Percentiles rank a stretch among this genome's conserved stretches.
Conservation (phyloP, 352 stramenopile species). For the Thraustochytrium striatum region DNA sequence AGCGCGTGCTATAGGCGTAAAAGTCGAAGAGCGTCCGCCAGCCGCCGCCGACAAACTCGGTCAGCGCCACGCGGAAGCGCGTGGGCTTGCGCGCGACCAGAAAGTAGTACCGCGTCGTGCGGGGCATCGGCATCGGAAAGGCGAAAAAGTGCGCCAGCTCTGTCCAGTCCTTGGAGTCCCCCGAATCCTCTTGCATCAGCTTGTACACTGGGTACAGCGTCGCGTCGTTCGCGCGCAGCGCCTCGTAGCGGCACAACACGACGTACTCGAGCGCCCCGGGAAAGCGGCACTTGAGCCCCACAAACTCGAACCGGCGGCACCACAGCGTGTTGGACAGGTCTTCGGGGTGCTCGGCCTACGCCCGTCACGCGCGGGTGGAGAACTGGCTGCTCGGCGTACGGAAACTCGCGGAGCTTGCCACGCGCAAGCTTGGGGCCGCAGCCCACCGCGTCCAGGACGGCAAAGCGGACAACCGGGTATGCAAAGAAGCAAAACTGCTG, state of each 20-base stretch:
- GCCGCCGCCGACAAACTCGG: not conserved
- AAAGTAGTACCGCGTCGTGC: constrained; percentile 36
- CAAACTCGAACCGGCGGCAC: constrained; percentile 45
- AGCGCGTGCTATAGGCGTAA: constrained; percentile 29
- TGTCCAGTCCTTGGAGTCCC: not conserved
- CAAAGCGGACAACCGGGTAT: constrained; percentile 4
- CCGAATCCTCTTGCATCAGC: constrained; percentile 7
- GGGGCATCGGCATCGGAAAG: constrained; percentile 18
- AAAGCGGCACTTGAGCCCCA: constrained; percentile 24
- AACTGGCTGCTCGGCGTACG: not conserved
- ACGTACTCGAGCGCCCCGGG: constrained; percentile 1
- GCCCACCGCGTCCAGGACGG: constrained; percentile 13
- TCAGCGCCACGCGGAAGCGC: constrained; percentile 7
- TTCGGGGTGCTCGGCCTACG: not conserved
- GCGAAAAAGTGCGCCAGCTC: constrained; percentile 16
- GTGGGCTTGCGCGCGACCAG: constrained; percentile 12
- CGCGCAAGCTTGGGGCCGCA: not conserved
- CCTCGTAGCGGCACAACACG: not conserved
- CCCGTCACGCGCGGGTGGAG: not conserved
- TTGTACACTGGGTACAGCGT: constrained; percentile 6
- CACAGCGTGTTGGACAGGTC: not conserved
- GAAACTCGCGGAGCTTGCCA: not conserved
- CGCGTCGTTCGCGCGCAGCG: not conserved
- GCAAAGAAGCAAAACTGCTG: constrained; percentile 38
- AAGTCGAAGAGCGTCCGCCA: constrained; percentile 37